Conservation (phyloP, 306 rosid species). For the Rosa multiflora region DNA sequence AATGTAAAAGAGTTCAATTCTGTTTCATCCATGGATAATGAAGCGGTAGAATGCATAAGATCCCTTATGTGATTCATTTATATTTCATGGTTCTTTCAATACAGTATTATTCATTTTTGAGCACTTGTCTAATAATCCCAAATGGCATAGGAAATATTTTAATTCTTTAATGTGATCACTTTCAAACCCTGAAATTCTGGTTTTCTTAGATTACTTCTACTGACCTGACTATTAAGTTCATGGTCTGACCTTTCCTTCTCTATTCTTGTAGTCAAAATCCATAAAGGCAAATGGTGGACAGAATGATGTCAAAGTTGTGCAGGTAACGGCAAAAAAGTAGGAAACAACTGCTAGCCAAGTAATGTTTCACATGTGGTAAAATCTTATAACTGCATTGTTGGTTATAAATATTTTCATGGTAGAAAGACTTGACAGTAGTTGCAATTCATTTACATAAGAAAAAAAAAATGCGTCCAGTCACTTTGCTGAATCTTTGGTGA, state of each 20-base stretch:
- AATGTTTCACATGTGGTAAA: constrained; percentile 14
- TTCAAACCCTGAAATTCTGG: too few relatives aligned
- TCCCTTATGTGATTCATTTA: too few relatives aligned
- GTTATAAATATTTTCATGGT: neutral
- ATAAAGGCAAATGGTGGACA: constrained; percentile 7
- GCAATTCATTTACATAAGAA: neutral
- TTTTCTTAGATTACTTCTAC: too few relatives aligned
- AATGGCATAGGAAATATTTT: too few relatives aligned
- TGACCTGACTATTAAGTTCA: too few relatives aligned
- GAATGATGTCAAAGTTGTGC: constrained; percentile 21
- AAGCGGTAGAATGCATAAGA: too few relatives aligned
- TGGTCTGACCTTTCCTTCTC: neutral
- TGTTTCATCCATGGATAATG: too few relatives aligned
- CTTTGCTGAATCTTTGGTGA: neutral
- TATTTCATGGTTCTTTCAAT: too few relatives aligned
- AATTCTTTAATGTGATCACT: too few relatives aligned
- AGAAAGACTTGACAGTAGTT: neutral
- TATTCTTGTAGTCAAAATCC: constrained; percentile 28
- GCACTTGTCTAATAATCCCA: too few relatives aligned
- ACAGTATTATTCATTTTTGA: too few relatives aligned
- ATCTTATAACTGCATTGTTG: neutral
- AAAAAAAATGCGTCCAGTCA: neutral
- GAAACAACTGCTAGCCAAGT: constrained; percentile 24
- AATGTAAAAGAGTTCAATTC: too few relatives aligned
- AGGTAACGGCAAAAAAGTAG: constrained; percentile 32